Evolutionary conservation across 352 stramenopile genomes (phyloP).

Genomic region (Aphanomyces stellatus): DNA sequence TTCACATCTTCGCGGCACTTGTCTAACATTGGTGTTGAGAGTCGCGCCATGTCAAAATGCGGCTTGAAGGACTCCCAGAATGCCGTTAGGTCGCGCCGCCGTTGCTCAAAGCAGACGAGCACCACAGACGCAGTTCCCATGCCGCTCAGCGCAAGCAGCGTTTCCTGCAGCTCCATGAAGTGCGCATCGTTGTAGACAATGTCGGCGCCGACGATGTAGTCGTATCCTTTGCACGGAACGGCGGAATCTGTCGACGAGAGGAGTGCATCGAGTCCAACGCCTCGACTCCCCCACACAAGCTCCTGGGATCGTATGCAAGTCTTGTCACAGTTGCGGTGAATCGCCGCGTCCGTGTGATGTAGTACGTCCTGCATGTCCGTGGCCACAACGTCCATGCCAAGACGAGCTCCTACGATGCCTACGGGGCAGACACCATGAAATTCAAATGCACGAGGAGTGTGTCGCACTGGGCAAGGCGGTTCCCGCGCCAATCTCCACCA

Average conservation of each 20-base stretch:
- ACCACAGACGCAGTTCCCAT: background rate
- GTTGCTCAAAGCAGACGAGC: slow-evolving; percentile 16
- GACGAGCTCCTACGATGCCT: slow-evolving; percentile 1
- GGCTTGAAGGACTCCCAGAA: background rate
- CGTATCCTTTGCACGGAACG: background rate
- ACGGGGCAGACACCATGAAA: background rate
- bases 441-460: background rate
- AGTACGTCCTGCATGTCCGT: slow-evolving; percentile 8
- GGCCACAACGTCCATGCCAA: background rate
- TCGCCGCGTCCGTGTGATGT: background rate
- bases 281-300: background rate
- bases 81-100: background rate
- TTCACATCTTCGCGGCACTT: background rate
- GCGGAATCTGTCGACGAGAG: background rate
- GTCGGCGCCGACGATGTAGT: slow-evolving; percentile 12
- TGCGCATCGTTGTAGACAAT: slow-evolving; percentile 7
- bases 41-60: background rate
- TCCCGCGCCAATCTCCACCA: slow-evolving; percentile 4
- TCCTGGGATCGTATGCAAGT: background rate
- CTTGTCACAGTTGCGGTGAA: background rate
- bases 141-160: background rate
- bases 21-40: background rate
- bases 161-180: slow-evolving; percentile 3
- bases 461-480: slow-evolving; percentile 3
- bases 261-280: background rate